Conservation (phyloP, 495 filamentous ascomycete species). For the Thermothielavioides terrestris region DNA sequence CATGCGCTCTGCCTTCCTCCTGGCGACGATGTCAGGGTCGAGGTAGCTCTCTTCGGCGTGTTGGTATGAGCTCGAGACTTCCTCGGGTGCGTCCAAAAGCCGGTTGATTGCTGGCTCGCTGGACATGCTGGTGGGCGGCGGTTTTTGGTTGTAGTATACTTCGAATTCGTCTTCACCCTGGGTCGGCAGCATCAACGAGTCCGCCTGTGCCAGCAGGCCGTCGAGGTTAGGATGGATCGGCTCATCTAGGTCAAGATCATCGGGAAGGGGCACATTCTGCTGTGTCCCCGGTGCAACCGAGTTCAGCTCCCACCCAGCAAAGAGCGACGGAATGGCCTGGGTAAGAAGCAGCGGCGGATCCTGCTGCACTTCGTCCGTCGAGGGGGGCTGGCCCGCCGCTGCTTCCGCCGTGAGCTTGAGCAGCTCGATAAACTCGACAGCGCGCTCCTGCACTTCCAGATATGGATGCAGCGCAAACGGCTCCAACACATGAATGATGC, state of each 20-base stretch:
- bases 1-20: conserved; percentile 56
- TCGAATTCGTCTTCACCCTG: conserved; percentile 56
- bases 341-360: conserved; percentile 74
- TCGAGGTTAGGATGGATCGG: conserved; percentile 72
- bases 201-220: conserved; percentile 51
- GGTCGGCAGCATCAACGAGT: conserved; percentile 43
- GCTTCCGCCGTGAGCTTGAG: conserved; percentile 79
- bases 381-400: conserved; percentile 52
- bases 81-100: conserved; percentile 34
- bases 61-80: conserved; percentile 55
- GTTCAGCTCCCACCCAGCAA: conserved; percentile 77
- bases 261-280: conserved; percentile 73
- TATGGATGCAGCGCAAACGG: conserved; percentile 68
- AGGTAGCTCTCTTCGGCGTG: conserved; percentile 49
- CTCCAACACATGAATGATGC: conserved; percentile 74
- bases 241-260: conserved; percentile 61
- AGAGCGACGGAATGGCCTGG: conserved; percentile 79
- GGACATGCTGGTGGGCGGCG: conserved; percentile 30
- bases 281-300: conserved; percentile 80
- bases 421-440: conserved; percentile 85
- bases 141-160: conserved; percentile 61
- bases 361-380: conserved; percentile 42
- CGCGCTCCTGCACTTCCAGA: conserved; percentile 91
- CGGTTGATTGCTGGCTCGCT: conserved; percentile 46
- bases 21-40: conserved; percentile 53